Percentiles rank a stretch among this genome's conserved stretches.
These are phyloP conservation scores for Mesotaenium endlicherianum DNA, from an alignment of 139 green algal species.

Conservation along the genomic window DNA sequence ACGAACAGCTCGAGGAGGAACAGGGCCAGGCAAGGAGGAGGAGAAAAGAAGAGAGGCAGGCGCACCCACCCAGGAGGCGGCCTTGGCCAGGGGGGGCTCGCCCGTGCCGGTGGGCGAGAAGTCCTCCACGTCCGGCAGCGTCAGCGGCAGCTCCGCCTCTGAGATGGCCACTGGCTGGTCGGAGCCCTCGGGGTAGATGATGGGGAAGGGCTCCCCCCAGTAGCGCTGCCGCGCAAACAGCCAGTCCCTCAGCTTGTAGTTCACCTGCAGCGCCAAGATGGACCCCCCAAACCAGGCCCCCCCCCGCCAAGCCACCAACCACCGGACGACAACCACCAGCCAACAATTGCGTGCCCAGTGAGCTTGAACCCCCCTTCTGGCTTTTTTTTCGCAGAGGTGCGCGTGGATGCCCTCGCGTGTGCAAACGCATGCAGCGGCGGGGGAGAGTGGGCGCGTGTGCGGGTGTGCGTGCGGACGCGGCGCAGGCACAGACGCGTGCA, in stretches of 20 bases:
- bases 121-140: slow-evolving; percentile 75
- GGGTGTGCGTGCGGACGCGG: no score
- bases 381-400: no score
- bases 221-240: slow-evolving; percentile 97
- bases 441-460: no score
- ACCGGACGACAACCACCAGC: no score
- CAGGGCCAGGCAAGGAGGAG: no score
- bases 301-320: no score
- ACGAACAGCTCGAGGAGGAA: neutral
- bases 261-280: slow-evolving; percentile 78
- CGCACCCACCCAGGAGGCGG: slow-evolving; percentile 73
- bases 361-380: no score
- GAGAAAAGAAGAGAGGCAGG: no score
- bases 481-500: no score
- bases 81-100: slow-evolving; percentile 81
- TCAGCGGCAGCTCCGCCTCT: slow-evolving; percentile 82
- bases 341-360: no score
- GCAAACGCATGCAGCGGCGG: neutral
- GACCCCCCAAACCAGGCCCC: no score
- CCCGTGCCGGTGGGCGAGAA: slow-evolving; percentile 85
- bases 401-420: no score
- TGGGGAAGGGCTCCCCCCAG: slow-evolving; percentile 98
- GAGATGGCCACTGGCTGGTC: slow-evolving; percentile 64
- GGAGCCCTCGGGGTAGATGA: slow-evolving; percentile 72
- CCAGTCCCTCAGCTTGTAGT: slow-evolving; percentile 99